phyloP scores from a whole-genome alignment of 2,329 filamentous ascomycete genomes.

The Ascochyta koolunga region DNA sequence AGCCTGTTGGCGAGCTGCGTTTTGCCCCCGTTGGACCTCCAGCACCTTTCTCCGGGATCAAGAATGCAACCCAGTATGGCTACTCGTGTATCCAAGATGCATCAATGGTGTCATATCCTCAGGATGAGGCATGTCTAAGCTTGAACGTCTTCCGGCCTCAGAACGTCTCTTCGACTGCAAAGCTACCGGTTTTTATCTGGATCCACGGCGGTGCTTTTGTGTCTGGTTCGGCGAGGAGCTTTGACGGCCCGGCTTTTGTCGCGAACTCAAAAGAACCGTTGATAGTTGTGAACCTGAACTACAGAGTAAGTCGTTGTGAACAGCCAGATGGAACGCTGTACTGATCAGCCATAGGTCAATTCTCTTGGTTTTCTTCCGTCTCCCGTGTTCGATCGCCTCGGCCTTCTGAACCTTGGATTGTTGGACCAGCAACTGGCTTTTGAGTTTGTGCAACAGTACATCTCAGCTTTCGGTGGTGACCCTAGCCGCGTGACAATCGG shows the following conservation, averaged over 20 bases:
- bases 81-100: conserved; percentile 51
- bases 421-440: conserved; percentile 29
- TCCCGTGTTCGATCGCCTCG: conserved; percentile 31
- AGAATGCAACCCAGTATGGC: conserved; percentile 48
- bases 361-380: conserved; percentile 36
- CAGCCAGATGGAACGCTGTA: neutral
- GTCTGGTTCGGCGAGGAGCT: conserved; percentile 29
- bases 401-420: conserved; percentile 37
- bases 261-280: conserved; percentile 29
- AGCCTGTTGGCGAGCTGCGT: conserved; percentile 44
- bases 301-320: conserved; percentile 20
- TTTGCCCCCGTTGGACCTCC: conserved; percentile 50
- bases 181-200: conserved; percentile 38
- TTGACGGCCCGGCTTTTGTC: conserved; percentile 36
- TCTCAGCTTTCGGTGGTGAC: conserved; percentile 50
- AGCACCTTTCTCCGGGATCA: conserved; percentile 46
- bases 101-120: conserved; percentile 36
- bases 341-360: conserved; percentile 18
- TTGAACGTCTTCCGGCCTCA: conserved; percentile 37
- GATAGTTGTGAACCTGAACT: conserved; percentile 38
- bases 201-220: conserved; percentile 37
- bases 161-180: conserved; percentile 19
- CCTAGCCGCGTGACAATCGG: conserved; percentile 45
- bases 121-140: conserved; percentile 34
- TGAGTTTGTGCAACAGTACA: conserved; percentile 49